Evolutionary conservation across 1,139 yeast genomes (phyloP).

Genomic region (Meyerozyma elateridarum): DNA sequence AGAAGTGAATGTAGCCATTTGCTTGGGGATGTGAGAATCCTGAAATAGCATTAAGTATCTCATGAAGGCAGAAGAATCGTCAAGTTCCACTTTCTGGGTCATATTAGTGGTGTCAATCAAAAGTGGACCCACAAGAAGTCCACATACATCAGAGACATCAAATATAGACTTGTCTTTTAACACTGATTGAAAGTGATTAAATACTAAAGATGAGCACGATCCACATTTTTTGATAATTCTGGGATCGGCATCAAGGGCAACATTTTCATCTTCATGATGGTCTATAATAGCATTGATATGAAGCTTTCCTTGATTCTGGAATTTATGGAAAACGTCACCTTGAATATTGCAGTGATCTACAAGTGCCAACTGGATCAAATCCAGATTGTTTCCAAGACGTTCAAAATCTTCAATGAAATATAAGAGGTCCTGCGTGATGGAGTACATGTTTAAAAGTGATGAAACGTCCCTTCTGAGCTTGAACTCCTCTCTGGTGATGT

Average conservation of each 20-base stretch:
- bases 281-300: conserved; percentile 65
- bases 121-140: conserved; percentile 61
- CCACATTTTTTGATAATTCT: conserved; percentile 61
- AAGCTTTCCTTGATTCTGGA: conserved; percentile 19
- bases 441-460: conserved; percentile 44
- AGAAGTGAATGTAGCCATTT: not conserved
- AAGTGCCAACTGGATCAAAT: conserved; percentile 41
- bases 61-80: conserved; percentile 45
- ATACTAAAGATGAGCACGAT: conserved; percentile 73
- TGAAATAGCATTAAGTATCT: conserved; percentile 18
- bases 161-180: conserved; percentile 16
- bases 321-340: conserved; percentile 34
- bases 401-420: conserved; percentile 64
- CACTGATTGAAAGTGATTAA: conserved; percentile 50
- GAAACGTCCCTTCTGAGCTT: conserved; percentile 66
- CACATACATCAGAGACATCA: conserved; percentile 31
- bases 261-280: conserved; percentile 76
- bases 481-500: conserved; percentile 65
- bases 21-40: conserved; percentile 4
- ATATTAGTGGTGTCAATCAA: conserved; percentile 69
- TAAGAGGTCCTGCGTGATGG: conserved; percentile 46
- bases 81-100: conserved; percentile 51
- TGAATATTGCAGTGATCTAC: conserved; percentile 83
- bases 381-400: conserved; percentile 13
- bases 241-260: conserved; percentile 47